Percentiles rank a stretch among this genome's conserved stretches.
Conservation (phyloP, 768 basidiomycete species). For the Nidularia pulvinata region DNA sequence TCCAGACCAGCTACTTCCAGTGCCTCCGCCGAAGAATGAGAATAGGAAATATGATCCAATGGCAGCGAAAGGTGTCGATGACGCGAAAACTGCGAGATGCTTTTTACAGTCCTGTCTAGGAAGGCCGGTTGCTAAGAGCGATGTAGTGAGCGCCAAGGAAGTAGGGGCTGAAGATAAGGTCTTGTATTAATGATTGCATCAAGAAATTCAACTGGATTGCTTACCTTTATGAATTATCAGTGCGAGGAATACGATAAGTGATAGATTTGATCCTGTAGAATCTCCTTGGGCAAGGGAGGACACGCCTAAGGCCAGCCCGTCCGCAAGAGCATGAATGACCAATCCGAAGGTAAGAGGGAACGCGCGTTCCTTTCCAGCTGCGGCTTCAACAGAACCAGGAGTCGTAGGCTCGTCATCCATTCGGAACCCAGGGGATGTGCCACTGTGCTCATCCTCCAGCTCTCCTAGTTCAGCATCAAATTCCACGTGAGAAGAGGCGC, state of each 20-base stretch:
- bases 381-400: slow-evolving; percentile 9
- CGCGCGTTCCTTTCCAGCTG: slow-evolving; percentile 34
- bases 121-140: slow-evolving; percentile 78
- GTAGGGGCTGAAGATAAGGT: slow-evolving; percentile 68
- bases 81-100: slow-evolving; percentile 76
- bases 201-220: neutral
- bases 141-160: slow-evolving; percentile 84
- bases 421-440: slow-evolving; percentile 11
- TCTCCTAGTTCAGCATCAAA: slow-evolving; percentile 69
- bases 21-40: slow-evolving; percentile 45
- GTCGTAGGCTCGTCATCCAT: neutral
- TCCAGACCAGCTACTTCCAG: slow-evolving; percentile 62
- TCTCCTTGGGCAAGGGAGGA: slow-evolving; percentile 44
- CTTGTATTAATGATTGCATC: neutral
- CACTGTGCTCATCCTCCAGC: slow-evolving; percentile 41
- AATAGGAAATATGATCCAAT: slow-evolving; percentile 75
- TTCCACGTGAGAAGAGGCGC: slow-evolving; percentile 31
- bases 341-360: slow-evolving; percentile 85
- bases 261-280: slow-evolving; percentile 46
- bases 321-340: slow-evolving; percentile 85
- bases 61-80: slow-evolving; percentile 84
- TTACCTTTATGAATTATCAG: slow-evolving; percentile 90
- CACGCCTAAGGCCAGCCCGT: slow-evolving; percentile 91
- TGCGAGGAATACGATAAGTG: slow-evolving; percentile 88
- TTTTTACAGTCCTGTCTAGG: slow-evolving; percentile 67